These are phyloP conservation scores for Fusarium nanum DNA, from an alignment of 2,329 filamentous ascomycete species.

Conservation along the genomic window DNA sequence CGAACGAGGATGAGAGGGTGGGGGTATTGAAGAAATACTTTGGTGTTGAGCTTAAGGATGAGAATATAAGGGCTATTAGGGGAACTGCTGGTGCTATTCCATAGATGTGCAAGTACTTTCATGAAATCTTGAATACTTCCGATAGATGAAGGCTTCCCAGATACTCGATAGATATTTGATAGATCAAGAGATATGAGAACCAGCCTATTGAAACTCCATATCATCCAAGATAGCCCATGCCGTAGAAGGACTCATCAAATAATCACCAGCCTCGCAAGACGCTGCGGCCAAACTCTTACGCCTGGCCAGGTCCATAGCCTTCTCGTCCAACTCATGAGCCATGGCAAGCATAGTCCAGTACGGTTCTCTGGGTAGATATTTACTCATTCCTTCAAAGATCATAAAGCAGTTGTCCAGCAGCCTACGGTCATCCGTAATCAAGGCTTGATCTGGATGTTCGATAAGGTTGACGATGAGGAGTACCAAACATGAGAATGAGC, in stretches of 20 bases:
- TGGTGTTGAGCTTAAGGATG: slow-evolving; percentile 2
- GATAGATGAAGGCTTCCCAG: not conserved
- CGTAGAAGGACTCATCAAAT: slow-evolving; percentile 17
- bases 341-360: slow-evolving; percentile 20
- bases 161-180: too few species aligned
- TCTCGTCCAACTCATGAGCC: slow-evolving; percentile 26
- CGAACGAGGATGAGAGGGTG: slow-evolving; percentile 7
- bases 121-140: not conserved
- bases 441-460: slow-evolving; percentile 29
- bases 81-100: slow-evolving; percentile 18
- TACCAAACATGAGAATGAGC: slow-evolving; percentile 27
- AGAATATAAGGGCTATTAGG: slow-evolving; percentile 12
- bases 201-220: slow-evolving; percentile 16
- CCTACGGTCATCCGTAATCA: not conserved
- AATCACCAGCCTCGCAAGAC: not conserved
- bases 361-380: slow-evolving; percentile 2
- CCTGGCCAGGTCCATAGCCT: slow-evolving; percentile 31
- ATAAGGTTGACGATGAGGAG: slow-evolving; percentile 40
- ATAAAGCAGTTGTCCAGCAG: slow-evolving; percentile 18
- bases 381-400: not conserved
- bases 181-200: not conserved
- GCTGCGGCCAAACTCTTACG: not conserved
- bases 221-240: slow-evolving; percentile 29
- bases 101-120: not conserved
- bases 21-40: slow-evolving; percentile 12